Base-by-base conservation (phyloP, 495 filamentous ascomycete species). In the Penicillium atrosanguineum region DNA sequence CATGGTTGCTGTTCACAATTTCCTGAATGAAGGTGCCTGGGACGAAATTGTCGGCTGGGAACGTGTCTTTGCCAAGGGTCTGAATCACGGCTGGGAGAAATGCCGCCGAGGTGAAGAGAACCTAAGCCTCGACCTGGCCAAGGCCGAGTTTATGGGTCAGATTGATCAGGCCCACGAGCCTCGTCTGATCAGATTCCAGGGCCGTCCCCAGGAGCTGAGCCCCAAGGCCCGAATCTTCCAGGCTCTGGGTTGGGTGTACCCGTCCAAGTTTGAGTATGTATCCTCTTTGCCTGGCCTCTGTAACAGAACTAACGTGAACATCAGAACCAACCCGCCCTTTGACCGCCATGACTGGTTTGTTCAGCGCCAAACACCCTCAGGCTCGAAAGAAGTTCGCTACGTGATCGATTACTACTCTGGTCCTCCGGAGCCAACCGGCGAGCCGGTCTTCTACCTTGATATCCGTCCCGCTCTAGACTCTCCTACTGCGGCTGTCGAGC, bases 291-390 rank as follows among this genome's bases (percentile, higher is more conserved):
- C 39, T 26, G 16, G 6, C 11, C 20, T 44, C 42, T 12, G 36
- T 21, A 37, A 34, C 11, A 6, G 8, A 57, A 20, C 59, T 64
- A 26, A 63, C 44, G 34, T 52, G 4, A 15, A 23, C 4, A 16
- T 46, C 55, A 90, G 85, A 12, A 82, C 84, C 9, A 85, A 87
- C 20, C 88, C 90, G 26, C 94, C 94, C n/a, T 98, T 98, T 62
- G 94, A 98, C 71, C 84, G 94, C 48, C 94, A 98, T 63, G 94
- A 98, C 66, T 98, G 94, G 94, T 97, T 85, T 63, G 87, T 98
- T 23, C 79, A 86, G 59, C 81, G 94, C 40, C 75, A 82, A 20
- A 69, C 78, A 16, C 71, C 83, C n/a, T 79, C 82, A 6, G 78
- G 82, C 16, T 52, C 71, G 57, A 85, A 83, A 65, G 90, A 97